Conservation (phyloP, 1,139 yeast species). For the Geotrichum cucujoidarum region DNA sequence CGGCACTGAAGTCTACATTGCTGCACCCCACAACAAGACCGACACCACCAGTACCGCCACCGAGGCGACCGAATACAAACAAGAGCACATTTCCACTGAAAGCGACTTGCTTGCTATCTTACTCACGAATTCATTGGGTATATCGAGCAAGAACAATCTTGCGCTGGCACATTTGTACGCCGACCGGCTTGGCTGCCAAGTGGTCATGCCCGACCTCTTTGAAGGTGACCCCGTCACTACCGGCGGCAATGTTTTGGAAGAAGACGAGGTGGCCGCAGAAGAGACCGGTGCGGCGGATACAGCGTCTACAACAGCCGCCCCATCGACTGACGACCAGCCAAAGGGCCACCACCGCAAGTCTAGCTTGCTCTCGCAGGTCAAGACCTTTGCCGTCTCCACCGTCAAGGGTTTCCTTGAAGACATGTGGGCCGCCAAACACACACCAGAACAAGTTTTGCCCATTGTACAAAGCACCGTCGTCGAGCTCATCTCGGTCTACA, state of each 20-base stretch:
- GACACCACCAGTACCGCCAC: background rate
- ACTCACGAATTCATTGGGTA: slow-evolving; percentile 36
- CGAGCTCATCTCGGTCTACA: slow-evolving; percentile 34
- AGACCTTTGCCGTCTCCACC: slow-evolving; percentile 33
- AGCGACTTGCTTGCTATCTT: slow-evolving; percentile 25
- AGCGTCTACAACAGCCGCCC: background rate
- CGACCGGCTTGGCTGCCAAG: slow-evolving; percentile 28
- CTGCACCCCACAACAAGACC: slow-evolving; percentile 20
- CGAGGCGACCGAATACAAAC: no score
- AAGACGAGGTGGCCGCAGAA: slow-evolving; percentile 22
- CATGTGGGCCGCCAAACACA: slow-evolving; percentile 41
- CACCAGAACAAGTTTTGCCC: slow-evolving; percentile 33
- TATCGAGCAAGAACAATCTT: slow-evolving; percentile 31
- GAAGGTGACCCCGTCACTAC: slow-evolving; percentile 34
- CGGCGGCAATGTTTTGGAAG: slow-evolving; percentile 26
- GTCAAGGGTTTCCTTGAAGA: slow-evolving; percentile 38
- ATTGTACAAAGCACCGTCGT: slow-evolving; percentile 31
- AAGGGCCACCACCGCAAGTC: background rate
- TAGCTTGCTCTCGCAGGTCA: slow-evolving; percentile 29
- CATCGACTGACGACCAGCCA: background rate
- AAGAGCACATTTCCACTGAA: background rate
- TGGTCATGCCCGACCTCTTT: slow-evolving; percentile 35
- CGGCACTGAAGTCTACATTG: slow-evolving; percentile 29
- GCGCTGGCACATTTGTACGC: slow-evolving; percentile 34
- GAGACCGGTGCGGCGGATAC: slow-evolving; percentile 5